These are phyloP conservation scores for Ogataea dorogensis DNA, from an alignment of 805 yeast genomes.

Conservation along the genomic window DNA sequence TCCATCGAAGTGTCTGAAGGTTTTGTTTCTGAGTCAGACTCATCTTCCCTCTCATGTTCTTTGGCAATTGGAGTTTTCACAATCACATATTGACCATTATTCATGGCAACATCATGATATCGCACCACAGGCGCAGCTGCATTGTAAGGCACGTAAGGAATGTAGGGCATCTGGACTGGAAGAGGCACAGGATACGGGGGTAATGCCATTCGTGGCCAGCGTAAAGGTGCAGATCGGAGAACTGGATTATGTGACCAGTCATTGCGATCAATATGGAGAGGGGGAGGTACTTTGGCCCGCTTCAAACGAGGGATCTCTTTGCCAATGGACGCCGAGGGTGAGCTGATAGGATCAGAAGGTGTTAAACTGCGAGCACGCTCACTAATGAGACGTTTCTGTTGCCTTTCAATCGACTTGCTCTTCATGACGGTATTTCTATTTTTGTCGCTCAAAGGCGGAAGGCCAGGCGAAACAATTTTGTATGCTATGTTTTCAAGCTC, in stretches of 20 bases:
- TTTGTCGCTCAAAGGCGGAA: slow-evolving; percentile 24
- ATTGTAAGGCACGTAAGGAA: slow-evolving; percentile 4
- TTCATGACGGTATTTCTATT: slow-evolving; percentile 17
- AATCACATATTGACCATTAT: slow-evolving; percentile 9
- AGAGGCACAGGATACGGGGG: slow-evolving; percentile 7
- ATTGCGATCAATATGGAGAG: slow-evolving; percentile 15
- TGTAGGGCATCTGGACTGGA: slow-evolving; percentile 4
- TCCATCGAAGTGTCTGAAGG: slow-evolving; percentile 9
- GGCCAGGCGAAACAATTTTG: slow-evolving; percentile 25
- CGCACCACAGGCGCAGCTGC: slow-evolving; percentile 3
- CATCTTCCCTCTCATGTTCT: slow-evolving; percentile 2
- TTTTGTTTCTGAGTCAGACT: no score
- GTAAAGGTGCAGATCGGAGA: slow-evolving; percentile 18
- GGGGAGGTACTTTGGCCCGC: slow-evolving; percentile 27
- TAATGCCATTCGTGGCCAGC: slow-evolving; percentile 4
- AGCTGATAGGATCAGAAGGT: slow-evolving; percentile 1
- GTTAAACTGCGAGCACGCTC: slow-evolving; percentile 11
- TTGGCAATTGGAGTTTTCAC: slow-evolving; percentile 5
- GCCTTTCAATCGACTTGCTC: slow-evolving; percentile 24
- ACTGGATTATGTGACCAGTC: slow-evolving; percentile 10
- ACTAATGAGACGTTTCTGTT: slow-evolving; percentile 24
- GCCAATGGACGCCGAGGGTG: background rate
- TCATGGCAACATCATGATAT: slow-evolving; percentile 9
- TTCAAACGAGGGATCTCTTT: slow-evolving; percentile 13
- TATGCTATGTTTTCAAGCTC: slow-evolving; percentile 15